Conservation (phyloP, 208 protist species). For the Trypanosoma platydactyli region DNA sequence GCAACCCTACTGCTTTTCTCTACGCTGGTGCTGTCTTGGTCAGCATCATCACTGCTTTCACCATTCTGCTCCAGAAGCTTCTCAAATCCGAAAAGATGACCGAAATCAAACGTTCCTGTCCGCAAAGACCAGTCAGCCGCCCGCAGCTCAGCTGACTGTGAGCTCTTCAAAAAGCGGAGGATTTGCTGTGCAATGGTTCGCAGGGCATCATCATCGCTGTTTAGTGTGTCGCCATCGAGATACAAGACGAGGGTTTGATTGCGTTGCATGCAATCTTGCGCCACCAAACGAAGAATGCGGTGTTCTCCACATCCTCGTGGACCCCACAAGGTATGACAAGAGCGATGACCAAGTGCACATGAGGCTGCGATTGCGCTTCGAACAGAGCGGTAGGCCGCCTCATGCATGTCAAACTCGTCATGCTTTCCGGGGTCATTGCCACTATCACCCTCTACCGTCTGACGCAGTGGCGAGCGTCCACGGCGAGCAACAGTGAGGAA, state of each 20-base stretch:
- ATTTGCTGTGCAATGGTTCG: conserved; percentile 68
- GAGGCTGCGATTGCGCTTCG: conserved; percentile 72
- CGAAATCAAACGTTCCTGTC: conserved; percentile 77
- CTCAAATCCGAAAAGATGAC: conserved; percentile 68
- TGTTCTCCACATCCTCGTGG: conserved; percentile 72
- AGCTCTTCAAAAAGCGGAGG: conserved; percentile 54
- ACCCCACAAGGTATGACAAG: conserved; percentile 78
- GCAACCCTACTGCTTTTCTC: neutral
- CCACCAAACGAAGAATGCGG: conserved; percentile 66
- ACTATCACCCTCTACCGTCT: neutral
- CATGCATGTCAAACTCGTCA: conserved; percentile 38
- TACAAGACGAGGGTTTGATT: conserved; percentile 59
- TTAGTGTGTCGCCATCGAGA: conserved; percentile 66
- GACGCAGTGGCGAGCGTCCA: conserved; percentile 29
- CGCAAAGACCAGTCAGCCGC: conserved; percentile 51
- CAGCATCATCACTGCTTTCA: conserved; percentile 3
- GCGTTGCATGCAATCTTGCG: conserved; percentile 50
- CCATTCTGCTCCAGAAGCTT: conserved; percentile 27
- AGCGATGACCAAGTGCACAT: conserved; percentile 68
- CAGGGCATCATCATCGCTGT: conserved; percentile 62
- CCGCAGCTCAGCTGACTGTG: conserved; percentile 49
- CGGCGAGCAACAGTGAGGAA: conserved; percentile 35
- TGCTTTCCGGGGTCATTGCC: conserved; percentile 3
- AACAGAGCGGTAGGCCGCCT: conserved; percentile 58
- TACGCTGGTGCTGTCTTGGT: neutral